Evolutionary conservation across 495 filamentous ascomycete genomes (phyloP), one percentile per base, ranked within the genome.

Genomic region (Xylaria nigripes): DNA sequence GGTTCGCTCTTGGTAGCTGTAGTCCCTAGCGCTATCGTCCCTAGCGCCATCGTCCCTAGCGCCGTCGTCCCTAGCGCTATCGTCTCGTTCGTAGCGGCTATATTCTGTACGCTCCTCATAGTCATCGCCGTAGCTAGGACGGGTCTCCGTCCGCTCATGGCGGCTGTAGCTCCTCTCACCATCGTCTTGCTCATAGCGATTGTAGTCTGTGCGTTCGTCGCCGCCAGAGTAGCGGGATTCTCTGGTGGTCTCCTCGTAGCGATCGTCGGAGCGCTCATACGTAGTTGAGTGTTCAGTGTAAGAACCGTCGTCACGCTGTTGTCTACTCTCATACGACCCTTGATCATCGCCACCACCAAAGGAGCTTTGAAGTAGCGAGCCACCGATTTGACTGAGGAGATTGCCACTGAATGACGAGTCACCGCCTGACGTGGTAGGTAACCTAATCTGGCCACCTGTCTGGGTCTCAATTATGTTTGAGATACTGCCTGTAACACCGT

Each of bases 201-300:
- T 60, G 54, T 79, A 79, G 51, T 79, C 71, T 29, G 69, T 68
- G 50, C 67, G 64, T 24, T 69, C 63, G 41, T 69, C 74, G 40
- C 76, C 77, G 27, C 63, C 63, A 25, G 70, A 63, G 49, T 74
- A 70, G 32, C 64, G 63, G 12, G 68, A 76, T 56, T 74, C 60
- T 10, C 62, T 68, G 54, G 72, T 61, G 27, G 76, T 72, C 54
- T 79, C 73, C 27, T 71, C 76, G 53, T 79, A 77, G 16, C 68
- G 61, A 50, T 68, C 57, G n/a, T 65, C 70, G 19, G 70, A 72
- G 46, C 63, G 73, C 16, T 71, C 76, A 45, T 73, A 72, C 55
- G 78, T 69, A 8, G 70, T 71, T 23, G 71, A 68, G 12, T 61
- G 70, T 54, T 73, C 57, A 4, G 55, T 66, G 54, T 77, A 73